Evolutionary conservation across 1,139 yeast species (phyloP), one percentile per base, ranked within the genome.

Genomic region (Candida labiduridarum): DNA sequence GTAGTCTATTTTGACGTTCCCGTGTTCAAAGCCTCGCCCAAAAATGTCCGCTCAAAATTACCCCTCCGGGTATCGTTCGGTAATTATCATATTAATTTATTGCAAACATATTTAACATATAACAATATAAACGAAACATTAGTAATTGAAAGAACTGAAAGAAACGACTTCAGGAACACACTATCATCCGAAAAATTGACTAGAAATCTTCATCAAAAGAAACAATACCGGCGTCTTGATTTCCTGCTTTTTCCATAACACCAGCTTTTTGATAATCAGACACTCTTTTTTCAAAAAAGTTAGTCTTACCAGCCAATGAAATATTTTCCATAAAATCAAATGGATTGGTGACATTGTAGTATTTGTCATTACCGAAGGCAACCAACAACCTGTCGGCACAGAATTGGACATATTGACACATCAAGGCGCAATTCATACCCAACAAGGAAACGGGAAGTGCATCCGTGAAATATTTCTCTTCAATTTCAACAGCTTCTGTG

Each of bases 211-310:
- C 82, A 59, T 76, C 80, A 60, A 77, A 76, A 29, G 79, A 63
- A 63, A 77, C 76, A 48, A 64, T 69, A 51, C 66, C 60, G 49
- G 67, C 59, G 49, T 67, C 59, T 50, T 68, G 61, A 50, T 69
- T 70, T 50, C 61, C 65, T 54, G 72, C 61, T 59, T 65, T 67
- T 51, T 79, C 92, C 96, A 94, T 94, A 64, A 94, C 99, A 77
- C 98, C 98, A 51, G 98, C 98, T 79, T 92, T 94, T 78, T 94
- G 97, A 78, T 95, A 95, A 73, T 95, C 99, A 54, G 96, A 88
- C 55, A 94, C 99, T 75, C 98, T 88, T 84, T 94, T 94, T 81
- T 94, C 99, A 68, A 94, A 94, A 83, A 95, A 94, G 79, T 94
- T 94, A 62, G 99, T 92, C 83, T 94, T 94, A 72, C 99, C 99